A percentile compares a stretch with the other conserved stretches of the same genome.
Evolutionary conservation across 208 protist genomes (phyloP).

Genomic region (Sergeia podlipaevii): DNA sequence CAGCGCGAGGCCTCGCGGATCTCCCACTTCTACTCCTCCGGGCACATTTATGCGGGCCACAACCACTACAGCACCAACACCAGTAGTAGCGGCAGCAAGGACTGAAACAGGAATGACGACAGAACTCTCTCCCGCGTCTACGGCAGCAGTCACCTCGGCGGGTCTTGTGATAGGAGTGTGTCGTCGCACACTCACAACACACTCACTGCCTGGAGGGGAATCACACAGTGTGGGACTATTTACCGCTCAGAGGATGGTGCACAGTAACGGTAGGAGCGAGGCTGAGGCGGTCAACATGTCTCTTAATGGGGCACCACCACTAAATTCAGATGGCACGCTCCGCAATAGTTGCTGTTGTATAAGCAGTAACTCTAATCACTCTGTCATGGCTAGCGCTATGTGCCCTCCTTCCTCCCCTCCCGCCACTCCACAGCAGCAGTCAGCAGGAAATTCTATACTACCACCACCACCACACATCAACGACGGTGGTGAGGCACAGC

Average conservation of each 20-base stretch:
- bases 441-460: no score
- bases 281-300: constrained; percentile 37
- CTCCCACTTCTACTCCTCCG: no score
- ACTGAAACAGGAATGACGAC: background rate
- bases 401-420: no score
- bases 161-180: constrained; percentile 62
- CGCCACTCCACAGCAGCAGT: no score
- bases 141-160: background rate
- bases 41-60: no score
- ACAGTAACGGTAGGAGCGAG: constrained; percentile 42
- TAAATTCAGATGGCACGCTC: constrained; percentile 8
- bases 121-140: background rate
- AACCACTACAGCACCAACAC: no score
- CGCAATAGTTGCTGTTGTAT: constrained; percentile 1
- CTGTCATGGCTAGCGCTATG: no score
- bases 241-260: constrained; percentile 55
- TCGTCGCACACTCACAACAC: constrained; percentile 29
- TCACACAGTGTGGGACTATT: constrained; percentile 68
- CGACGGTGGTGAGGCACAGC: no score
- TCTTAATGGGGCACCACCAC: constrained; percentile 5
- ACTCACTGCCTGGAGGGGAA: constrained; percentile 58
- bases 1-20: no score
- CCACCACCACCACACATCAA: no score
- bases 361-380: no score
- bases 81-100: background rate